These are phyloP conservation scores for Trichoderma oligosporum DNA, from an alignment of 2,329 filamentous ascomycete species.

Conservation along the genomic window DNA sequence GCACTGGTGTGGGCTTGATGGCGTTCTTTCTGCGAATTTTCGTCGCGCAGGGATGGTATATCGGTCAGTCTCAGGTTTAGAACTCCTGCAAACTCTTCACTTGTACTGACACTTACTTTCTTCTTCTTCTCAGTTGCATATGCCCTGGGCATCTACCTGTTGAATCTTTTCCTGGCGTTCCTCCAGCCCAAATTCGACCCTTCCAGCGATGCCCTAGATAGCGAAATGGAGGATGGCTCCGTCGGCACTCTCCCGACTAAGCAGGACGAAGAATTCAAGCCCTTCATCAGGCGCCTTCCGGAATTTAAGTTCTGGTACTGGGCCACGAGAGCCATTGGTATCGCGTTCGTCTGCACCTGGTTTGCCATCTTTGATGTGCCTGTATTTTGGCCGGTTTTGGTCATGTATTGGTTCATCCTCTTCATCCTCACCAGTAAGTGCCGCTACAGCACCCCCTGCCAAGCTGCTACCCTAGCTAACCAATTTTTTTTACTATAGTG, in stretches of 20 bases:
- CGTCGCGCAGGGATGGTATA: conserved; percentile 96
- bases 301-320: conserved; percentile 99
- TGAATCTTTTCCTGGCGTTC: conserved; percentile 98
- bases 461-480: neutral
- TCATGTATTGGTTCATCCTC: conserved; percentile 98
- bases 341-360: conserved; percentile 86
- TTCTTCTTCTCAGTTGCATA: conserved; percentile 68
- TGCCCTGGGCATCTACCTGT: conserved; percentile 94
- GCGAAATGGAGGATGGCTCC: conserved; percentile 91
- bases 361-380: conserved; percentile 93
- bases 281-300: conserved; percentile 90
- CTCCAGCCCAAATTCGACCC: conserved; percentile 98
- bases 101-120: too few relatives aligned
- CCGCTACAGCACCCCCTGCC: too few relatives aligned
- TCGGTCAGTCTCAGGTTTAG: conserved; percentile 59
- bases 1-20: conserved; percentile 70
- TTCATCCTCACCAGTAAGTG: conserved; percentile 89
- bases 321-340: conserved; percentile 78
- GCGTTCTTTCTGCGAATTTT: conserved; percentile 88
- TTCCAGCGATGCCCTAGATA: conserved; percentile 83
- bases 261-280: conserved; percentile 94
- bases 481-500: conserved; percentile 61
- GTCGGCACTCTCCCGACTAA: conserved; percentile 83
- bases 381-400: conserved; percentile 97
- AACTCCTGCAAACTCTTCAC: neutral